Evolutionary conservation across 768 basidiomycete genomes (phyloP).

Genomic region (Collybiopsis confluens): DNA sequence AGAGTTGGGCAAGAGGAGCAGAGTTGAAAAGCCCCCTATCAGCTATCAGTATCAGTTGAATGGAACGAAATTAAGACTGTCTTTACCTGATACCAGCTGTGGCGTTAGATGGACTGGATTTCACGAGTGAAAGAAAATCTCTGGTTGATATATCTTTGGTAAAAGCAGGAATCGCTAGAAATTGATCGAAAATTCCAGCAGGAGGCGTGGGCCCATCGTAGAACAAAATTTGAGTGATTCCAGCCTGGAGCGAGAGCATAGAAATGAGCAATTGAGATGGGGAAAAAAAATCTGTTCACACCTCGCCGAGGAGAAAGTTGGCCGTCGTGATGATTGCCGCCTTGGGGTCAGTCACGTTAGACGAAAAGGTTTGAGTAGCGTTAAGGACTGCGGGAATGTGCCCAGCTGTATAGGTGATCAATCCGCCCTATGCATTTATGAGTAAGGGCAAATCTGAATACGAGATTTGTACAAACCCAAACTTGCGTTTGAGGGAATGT

Average conservation of each 20-base stretch:
- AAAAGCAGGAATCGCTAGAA: constrained; percentile 26
- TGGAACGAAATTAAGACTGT: not conserved
- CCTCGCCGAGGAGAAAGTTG: constrained; percentile 29
- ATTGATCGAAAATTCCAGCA: constrained; percentile 32
- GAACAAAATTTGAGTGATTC: constrained; percentile 29
- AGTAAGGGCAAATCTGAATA: not conserved
- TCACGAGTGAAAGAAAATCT: constrained; percentile 26
- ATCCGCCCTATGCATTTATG: constrained; percentile 39
- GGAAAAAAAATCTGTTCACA: constrained; percentile 16
- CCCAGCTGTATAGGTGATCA: constrained; percentile 26
- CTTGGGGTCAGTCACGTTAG: constrained; percentile 44
- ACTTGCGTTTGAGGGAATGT: constrained; percentile 51
- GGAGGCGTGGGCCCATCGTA: constrained; percentile 39
- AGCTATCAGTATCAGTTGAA: not conserved
- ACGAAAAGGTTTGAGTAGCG: constrained; percentile 38
- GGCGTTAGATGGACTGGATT: constrained; percentile 19
- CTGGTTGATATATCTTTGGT: constrained; percentile 25
- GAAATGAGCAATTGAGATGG: not conserved
- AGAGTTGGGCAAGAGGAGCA: constrained; percentile 22
- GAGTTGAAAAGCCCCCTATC: constrained; percentile 28
- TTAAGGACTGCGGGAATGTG: constrained; percentile 18
- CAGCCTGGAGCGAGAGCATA: constrained; percentile 9
- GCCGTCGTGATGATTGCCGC: constrained; percentile 46
- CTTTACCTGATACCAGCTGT: constrained; percentile 22
- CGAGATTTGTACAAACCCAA: constrained; percentile 46